Base-by-base conservation (phyloP, 2,329 filamentous ascomycete genomes). In the Epichloe bromicola region DNA sequence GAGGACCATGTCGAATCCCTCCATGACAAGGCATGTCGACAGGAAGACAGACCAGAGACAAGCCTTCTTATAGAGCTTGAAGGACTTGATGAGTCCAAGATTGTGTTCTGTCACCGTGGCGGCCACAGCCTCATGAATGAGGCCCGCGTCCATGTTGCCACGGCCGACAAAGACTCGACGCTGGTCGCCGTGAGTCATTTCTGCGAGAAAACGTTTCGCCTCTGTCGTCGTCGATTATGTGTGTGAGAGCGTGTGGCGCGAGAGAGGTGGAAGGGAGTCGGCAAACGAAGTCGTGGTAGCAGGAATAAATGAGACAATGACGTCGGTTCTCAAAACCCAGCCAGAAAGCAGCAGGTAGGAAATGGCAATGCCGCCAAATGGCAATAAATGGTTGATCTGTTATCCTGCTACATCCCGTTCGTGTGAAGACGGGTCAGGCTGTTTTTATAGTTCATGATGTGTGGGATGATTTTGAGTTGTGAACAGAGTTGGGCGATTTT, bases 21-120 rank as follows among this genome's bases (percentile, higher is more conserved):
- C 67, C 67, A 70, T 69, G 38, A 69, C 55, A 4, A 69, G 66
- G 7, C 64, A 67, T 0, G 64, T 57, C 5, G 67, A 69, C 20
- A 70, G 52, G 41, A 68, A 63, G 49, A 68, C 52, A 30, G 66
- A 69, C 66, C 66, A 69, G 6, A 65, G 49, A 30, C 61, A 64
- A 1, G 67, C 67, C 48, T 65, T 68, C 38, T 51, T 56, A 56
- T 69, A 74, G 8, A 73, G 62, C 53, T 62, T 69, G 51, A 74
- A 56, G 2, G 72, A 67, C 37, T 62, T 36, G 1, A 59, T 1
- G 17, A 68, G 49, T 15, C 61, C 57, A 57, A 69, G 58, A 52
- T 59, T 66, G 50, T 59, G 66, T 54, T 69, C 66, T 1, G 58
- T 52, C 19, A 65, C 59, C n/a, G 61, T 63, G 44, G 65, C 66